phyloP scores from a whole-genome alignment of 2,329 filamentous ascomycete species.

The Daldinia sp. region DNA sequence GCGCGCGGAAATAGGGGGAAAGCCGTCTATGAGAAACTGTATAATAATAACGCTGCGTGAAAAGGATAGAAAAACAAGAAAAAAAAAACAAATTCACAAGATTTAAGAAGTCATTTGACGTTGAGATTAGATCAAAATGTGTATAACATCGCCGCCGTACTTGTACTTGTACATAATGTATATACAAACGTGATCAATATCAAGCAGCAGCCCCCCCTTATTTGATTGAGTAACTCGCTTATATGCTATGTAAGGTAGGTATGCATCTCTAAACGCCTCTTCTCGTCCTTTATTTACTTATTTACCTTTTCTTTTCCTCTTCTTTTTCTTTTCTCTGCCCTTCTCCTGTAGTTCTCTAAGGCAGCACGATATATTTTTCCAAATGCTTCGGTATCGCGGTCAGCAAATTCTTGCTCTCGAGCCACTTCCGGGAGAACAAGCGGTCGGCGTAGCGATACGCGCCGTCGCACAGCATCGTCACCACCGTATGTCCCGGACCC shows the following conservation, averaged over 20 bases:
- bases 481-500: slow-evolving; percentile 88
- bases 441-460: slow-evolving; percentile 98
- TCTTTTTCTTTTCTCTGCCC: not conserved
- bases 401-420: slow-evolving; percentile 85
- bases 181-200: slow-evolving; percentile 34
- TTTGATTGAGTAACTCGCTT: not conserved
- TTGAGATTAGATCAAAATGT: slow-evolving; percentile 18
- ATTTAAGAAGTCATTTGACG: not conserved
- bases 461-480: slow-evolving; percentile 94
- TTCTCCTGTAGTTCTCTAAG: slow-evolving; percentile 48
- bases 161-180: slow-evolving; percentile 42
- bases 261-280: not conserved
- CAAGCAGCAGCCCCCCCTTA: not conserved
- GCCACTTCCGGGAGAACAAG: slow-evolving; percentile 91
- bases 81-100: not conserved
- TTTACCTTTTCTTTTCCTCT: not conserved
- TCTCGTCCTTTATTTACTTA: not conserved
- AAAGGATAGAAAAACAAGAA: slow-evolving; percentile 8
- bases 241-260: not conserved
- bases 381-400: slow-evolving; percentile 85
- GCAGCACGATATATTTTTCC: slow-evolving; percentile 93
- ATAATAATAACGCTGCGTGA: slow-evolving; percentile 32
- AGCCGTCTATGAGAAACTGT: slow-evolving; percentile 52
- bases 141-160: slow-evolving; percentile 33
- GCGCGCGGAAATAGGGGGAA: slow-evolving; percentile 39